Percentiles rank a stretch among this genome's conserved stretches.
Evolutionary conservation across 1,139 yeast species (phyloP).

Genomic region (Scheffersomyces segobiensis): DNA sequence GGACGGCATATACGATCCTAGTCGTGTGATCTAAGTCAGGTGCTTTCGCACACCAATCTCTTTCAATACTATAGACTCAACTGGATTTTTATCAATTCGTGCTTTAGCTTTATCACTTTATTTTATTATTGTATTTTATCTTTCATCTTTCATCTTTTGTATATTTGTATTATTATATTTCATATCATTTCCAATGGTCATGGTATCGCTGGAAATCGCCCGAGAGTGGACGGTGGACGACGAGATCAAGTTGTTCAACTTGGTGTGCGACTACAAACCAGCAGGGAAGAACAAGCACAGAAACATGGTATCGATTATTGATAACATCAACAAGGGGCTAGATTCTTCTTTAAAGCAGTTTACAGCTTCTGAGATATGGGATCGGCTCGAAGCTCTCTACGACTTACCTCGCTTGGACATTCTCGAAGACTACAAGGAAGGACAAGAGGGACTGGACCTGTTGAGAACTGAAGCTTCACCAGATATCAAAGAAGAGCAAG

Average conservation of each 20-base stretch:
- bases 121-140: background rate
- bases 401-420: slow-evolving; percentile 57
- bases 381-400: slow-evolving; percentile 53
- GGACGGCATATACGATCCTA: background rate
- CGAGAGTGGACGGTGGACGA: slow-evolving; percentile 60
- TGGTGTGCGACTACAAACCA: slow-evolving; percentile 72
- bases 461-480: background rate
- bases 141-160: background rate
- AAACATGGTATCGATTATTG: slow-evolving; percentile 57
- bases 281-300: slow-evolving; percentile 58
- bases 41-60: background rate
- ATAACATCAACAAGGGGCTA: slow-evolving; percentile 44
- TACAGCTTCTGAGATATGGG: slow-evolving; percentile 57
- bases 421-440: slow-evolving; percentile 36
- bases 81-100: background rate
- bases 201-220: background rate
- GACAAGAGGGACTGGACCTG: slow-evolving; percentile 1
- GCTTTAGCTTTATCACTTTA: background rate
- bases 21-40: background rate
- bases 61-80: background rate
- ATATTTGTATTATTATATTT: background rate
- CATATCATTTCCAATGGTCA: background rate
- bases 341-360: slow-evolving; percentile 26
- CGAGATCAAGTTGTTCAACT: slow-evolving; percentile 64
- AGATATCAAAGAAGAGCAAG: background rate